Evolutionary conservation across 768 basidiomycete species (phyloP).

Genomic region (Lactarius hatsudake): DNA sequence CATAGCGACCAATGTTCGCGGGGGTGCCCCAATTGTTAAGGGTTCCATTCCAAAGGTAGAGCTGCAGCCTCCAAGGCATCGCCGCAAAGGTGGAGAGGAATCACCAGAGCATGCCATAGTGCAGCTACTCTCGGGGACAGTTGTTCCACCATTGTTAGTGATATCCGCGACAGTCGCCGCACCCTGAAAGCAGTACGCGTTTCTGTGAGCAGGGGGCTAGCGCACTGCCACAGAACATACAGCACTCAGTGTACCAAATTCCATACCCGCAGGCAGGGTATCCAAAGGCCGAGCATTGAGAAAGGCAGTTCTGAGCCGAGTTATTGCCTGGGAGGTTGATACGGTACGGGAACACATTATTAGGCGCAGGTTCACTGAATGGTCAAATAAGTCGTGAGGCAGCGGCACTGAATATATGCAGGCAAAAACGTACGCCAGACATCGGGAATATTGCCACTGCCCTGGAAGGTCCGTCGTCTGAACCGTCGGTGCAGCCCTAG

Average conservation of each 20-base stretch:
- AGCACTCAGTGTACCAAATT: conserved; percentile 86
- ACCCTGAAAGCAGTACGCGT: conserved; percentile 43
- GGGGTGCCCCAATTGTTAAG: neutral
- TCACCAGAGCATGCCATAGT: conserved; percentile 64
- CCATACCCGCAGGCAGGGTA: conserved; percentile 69
- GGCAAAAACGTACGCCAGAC: conserved; percentile 49
- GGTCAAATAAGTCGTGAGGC: neutral
- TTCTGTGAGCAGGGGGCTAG: neutral
- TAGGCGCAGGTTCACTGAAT: conserved; percentile 47
- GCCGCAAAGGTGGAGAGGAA: conserved; percentile 65
- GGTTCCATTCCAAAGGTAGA: neutral
- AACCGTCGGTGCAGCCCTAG: conserved; percentile 53
- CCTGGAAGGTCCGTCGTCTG: conserved; percentile 60
- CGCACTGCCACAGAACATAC: conserved; percentile 39
- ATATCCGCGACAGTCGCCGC: conserved; percentile 67
- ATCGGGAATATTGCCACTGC: conserved; percentile 65
- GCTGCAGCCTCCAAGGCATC: conserved; percentile 35
- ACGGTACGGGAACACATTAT: conserved; percentile 60
- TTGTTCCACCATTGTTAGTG: conserved; percentile 34
- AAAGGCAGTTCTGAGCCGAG: conserved; percentile 61
- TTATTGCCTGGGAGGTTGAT: conserved; percentile 59
- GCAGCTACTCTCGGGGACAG: conserved; percentile 41
- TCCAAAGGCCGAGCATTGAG: conserved; percentile 67
- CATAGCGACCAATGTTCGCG: neutral
- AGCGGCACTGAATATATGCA: no score